Conservation (phyloP, 2,329 filamentous ascomycete species). For the Nakataea oryzae region DNA sequence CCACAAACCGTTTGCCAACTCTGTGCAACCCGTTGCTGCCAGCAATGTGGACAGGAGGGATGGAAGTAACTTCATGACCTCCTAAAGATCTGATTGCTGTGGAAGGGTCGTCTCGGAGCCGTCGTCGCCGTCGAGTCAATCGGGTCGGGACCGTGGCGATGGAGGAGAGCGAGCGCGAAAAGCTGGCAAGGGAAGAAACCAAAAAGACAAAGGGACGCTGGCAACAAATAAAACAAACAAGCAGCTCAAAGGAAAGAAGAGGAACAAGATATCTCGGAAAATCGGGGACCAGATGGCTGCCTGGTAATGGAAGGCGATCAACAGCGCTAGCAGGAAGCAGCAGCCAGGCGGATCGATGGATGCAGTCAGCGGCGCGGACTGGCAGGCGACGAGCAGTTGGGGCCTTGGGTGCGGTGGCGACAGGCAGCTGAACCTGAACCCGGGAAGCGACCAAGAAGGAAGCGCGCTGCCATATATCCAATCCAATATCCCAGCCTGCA, state of each 20-base stretch:
- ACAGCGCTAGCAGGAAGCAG: background rate
- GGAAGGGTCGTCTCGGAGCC: background rate
- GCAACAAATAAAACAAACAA: background rate
- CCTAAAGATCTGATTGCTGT: background rate
- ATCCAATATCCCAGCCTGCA: background rate
- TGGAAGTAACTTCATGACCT: conserved; percentile 4
- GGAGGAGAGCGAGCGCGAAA: too few relatives aligned
- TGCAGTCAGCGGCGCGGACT: background rate
- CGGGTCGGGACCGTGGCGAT: background rate
- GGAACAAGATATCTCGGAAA: background rate
- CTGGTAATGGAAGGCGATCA: background rate
- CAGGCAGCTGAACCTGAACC: background rate
- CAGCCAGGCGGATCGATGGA: background rate
- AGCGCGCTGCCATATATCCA: background rate
- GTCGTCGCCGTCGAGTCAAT: background rate
- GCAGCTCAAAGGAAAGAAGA: background rate
- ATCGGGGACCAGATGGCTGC: background rate
- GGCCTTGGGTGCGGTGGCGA: background rate
- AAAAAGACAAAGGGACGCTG: background rate
- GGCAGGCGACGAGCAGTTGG: background rate
- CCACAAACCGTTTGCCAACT: background rate
- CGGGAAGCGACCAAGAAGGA: background rate
- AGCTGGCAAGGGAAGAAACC: too few relatives aligned
- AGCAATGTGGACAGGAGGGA: conserved; percentile 3
- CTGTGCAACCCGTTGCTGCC: background rate